Conservation (phyloP, 257 asterid genomes). For the Cynanchum wilfordii region DNA sequence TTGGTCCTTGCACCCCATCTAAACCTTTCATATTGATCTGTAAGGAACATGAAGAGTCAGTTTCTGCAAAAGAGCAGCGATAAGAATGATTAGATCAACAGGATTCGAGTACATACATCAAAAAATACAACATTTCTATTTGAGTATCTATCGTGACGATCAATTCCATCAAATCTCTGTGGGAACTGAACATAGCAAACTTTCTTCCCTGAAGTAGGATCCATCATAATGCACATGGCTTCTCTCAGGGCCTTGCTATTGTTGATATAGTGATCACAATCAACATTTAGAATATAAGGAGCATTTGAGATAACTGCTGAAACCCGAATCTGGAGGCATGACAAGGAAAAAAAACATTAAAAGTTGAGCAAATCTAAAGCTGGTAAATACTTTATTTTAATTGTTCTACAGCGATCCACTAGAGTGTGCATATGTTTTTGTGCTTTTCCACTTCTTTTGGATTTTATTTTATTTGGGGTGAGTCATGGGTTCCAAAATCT, state of each 20-base stretch:
- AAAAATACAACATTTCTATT: slow-evolving; percentile 85
- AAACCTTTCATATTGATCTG: slow-evolving; percentile 97
- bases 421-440: too few species aligned
- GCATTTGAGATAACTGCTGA: slow-evolving; percentile 94
- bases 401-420: neutral
- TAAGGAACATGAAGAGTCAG: slow-evolving; percentile 21
- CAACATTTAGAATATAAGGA: slow-evolving; percentile 80
- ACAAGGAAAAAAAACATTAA: neutral
- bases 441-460: neutral
- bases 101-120: slow-evolving; percentile 53
- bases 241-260: slow-evolving; percentile 90
- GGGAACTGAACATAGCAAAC: slow-evolving; percentile 93
- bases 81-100: neutral
- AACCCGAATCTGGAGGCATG: slow-evolving; percentile 60
- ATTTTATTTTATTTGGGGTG: neutral
- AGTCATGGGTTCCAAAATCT: neutral
- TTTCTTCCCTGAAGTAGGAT: slow-evolving; percentile 82
- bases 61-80: slow-evolving; percentile 9
- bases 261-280: slow-evolving; percentile 92
- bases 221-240: slow-evolving; percentile 98
- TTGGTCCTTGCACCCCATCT: slow-evolving; percentile 97
- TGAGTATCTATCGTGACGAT: slow-evolving; percentile 81
- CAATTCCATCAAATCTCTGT: slow-evolving; percentile 90
- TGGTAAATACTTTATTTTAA: neutral
- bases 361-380: neutral